Evolutionary conservation across 805 yeast genomes (phyloP).

Genomic region (Candida sakaeoensis): DNA sequence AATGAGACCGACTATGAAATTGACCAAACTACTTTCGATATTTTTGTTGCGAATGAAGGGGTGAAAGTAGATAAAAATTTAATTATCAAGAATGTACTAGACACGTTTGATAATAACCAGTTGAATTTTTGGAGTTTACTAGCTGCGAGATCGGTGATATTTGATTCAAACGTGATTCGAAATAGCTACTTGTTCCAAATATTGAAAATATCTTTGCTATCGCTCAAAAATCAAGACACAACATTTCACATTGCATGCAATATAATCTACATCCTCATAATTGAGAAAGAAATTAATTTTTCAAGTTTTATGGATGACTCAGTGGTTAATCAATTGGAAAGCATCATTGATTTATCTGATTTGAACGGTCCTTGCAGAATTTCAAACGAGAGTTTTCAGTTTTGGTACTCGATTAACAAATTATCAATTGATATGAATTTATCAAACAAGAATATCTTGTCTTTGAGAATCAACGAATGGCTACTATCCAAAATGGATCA

Average conservation of each 20-base stretch:
- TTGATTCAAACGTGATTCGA: not conserved
- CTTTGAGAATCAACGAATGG: slow-evolving; percentile 47
- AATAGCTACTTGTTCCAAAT: slow-evolving; percentile 15
- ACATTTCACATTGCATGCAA: slow-evolving; percentile 28
- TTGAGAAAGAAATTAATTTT: not conserved
- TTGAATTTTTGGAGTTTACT: slow-evolving; percentile 24
- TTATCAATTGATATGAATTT: slow-evolving; percentile 25
- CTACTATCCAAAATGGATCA: slow-evolving; percentile 42
- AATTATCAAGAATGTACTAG: slow-evolving; percentile 15
- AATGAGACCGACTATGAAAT: not conserved
- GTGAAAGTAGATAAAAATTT: slow-evolving; percentile 9
- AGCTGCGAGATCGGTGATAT: slow-evolving; percentile 16
- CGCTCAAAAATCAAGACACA: slow-evolving; percentile 28
- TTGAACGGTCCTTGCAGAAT: slow-evolving; percentile 56
- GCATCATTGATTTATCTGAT: slow-evolving; percentile 50
- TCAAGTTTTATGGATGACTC: slow-evolving; percentile 30
- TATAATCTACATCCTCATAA: slow-evolving; percentile 19
- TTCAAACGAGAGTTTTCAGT: slow-evolving; percentile 43
- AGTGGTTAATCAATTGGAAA: slow-evolving; percentile 44
- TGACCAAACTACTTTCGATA: slow-evolving; percentile 9
- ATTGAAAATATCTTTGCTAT: slow-evolving; percentile 32
- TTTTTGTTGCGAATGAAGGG: slow-evolving; percentile 8
- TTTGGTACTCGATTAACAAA: slow-evolving; percentile 49
- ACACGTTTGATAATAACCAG: slow-evolving; percentile 19
- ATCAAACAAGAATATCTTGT: slow-evolving; percentile 20